Evolutionary conservation across 768 basidiomycete genomes (phyloP).

Genomic region (Tephrocybe sp.): DNA sequence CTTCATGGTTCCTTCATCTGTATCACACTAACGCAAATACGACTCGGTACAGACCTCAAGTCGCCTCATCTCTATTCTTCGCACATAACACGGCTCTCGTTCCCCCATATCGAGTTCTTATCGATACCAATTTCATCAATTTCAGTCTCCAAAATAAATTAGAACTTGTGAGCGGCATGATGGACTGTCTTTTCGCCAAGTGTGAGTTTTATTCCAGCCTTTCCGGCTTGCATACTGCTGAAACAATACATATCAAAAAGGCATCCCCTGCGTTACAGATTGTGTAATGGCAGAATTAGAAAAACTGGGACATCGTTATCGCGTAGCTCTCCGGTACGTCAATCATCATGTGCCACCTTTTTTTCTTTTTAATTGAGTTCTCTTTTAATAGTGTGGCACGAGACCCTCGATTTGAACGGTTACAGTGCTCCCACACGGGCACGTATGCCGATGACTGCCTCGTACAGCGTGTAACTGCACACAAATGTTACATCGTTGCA

Average conservation of each 20-base stretch:
- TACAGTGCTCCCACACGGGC: constrained; percentile 88
- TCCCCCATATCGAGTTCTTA: constrained; percentile 94
- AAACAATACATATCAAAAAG: constrained; percentile 36
- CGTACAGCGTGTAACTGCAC: constrained; percentile 91
- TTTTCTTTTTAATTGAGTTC: constrained; percentile 1
- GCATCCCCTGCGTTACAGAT: constrained; percentile 98
- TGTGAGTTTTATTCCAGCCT: constrained; percentile 44
- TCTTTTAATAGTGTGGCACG: constrained; percentile 76
- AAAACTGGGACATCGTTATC: constrained; percentile 93
- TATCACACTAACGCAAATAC: background rate
- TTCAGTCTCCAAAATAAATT: constrained; percentile 97
- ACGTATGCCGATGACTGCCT: constrained; percentile 99
- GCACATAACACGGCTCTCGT: constrained; percentile 94
- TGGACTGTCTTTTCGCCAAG: constrained; percentile 98
- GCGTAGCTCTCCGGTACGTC: constrained; percentile 86
- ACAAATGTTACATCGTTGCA: constrained; percentile 96
- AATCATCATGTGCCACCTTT: background rate
- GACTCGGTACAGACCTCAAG: constrained; percentile 55
- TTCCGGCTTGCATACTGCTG: constrained; percentile 1
- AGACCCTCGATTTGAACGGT: constrained; percentile 94
- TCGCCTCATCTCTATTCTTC: constrained; percentile 91
- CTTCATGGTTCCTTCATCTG: background rate
- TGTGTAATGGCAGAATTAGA: constrained; percentile 99
- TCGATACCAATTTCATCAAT: constrained; percentile 99
- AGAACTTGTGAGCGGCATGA: constrained; percentile 96